phyloP scores from a whole-genome alignment of 2,329 filamentous ascomycete genomes.

The Aspergillus sergii region DNA sequence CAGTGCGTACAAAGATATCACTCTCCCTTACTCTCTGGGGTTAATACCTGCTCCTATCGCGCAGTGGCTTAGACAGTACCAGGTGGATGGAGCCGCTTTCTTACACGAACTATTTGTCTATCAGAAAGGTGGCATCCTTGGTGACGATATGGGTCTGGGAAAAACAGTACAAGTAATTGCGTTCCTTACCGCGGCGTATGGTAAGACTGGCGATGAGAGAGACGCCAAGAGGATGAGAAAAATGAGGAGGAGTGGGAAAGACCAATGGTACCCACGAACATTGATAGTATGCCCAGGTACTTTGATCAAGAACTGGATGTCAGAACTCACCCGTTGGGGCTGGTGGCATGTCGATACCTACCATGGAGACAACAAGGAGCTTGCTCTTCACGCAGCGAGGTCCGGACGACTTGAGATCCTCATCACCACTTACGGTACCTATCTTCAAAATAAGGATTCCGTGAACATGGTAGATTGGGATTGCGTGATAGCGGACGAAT shows the following conservation, averaged over 20 bases:
- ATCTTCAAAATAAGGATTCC: slow-evolving; percentile 71
- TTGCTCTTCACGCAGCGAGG: slow-evolving; percentile 70
- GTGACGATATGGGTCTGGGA: slow-evolving; percentile 96
- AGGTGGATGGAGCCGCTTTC: slow-evolving; percentile 81
- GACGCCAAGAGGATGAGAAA: slow-evolving; percentile 88
- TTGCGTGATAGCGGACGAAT: slow-evolving; percentile 91
- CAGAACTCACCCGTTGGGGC: slow-evolving; percentile 85
- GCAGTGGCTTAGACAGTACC: slow-evolving; percentile 89
- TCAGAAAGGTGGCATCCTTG: slow-evolving; percentile 85
- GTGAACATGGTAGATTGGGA: slow-evolving; percentile 92
- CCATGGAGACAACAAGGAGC: slow-evolving; percentile 73
- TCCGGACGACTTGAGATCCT: slow-evolving; percentile 83
- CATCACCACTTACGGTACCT: slow-evolving; percentile 93
- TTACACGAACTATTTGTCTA: slow-evolving; percentile 87
- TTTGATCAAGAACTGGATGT: slow-evolving; percentile 87
- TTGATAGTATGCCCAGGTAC: slow-evolving; percentile 88
- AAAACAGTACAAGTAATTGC: slow-evolving; percentile 97
- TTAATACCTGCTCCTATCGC: slow-evolving; percentile 86
- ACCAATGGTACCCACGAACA: slow-evolving; percentile 78
- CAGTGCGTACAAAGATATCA: slow-evolving; percentile 72
- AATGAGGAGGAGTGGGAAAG: slow-evolving; percentile 62
- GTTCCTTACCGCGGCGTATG: slow-evolving; percentile 88
- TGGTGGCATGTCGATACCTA: slow-evolving; percentile 91
- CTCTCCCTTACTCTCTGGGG: slow-evolving; percentile 73
- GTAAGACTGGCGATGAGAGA: slow-evolving; percentile 86